Evolutionary conservation across 148 eudicot genomes (phyloP).

Genomic region (Persicaria maculosa): DNA sequence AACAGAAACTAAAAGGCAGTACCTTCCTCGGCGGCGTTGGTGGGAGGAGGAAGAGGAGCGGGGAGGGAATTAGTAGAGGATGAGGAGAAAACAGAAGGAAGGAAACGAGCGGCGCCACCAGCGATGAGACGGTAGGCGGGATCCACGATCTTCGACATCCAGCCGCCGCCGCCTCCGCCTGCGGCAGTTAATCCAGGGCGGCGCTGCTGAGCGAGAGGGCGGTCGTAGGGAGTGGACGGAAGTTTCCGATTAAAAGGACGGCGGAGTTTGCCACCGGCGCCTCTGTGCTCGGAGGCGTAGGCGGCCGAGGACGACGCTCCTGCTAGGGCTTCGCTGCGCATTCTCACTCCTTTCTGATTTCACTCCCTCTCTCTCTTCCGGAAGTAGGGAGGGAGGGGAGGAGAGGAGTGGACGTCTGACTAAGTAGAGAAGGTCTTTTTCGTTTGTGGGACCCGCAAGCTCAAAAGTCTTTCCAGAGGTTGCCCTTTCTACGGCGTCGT

Average conservation of each 20-base stretch:
- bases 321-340: slow-evolving; percentile 24
- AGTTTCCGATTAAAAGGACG: slow-evolving; percentile 34
- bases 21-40: background rate
- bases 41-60: slow-evolving; percentile 9
- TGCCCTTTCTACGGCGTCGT: too few species aligned
- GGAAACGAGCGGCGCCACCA: slow-evolving; percentile 52
- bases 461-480: too few species aligned
- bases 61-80: slow-evolving; percentile 21
- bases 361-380: too few species aligned
- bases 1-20: background rate
- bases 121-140: slow-evolving; percentile 58
- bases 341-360: background rate
- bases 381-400: too few species aligned
- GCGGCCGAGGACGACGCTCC: slow-evolving; percentile 22
- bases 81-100: slow-evolving; percentile 40
- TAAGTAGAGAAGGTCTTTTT: too few species aligned
- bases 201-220: slow-evolving; percentile 25
- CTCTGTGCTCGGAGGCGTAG: slow-evolving; percentile 20
- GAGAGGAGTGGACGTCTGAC: too few species aligned
- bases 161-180: slow-evolving; percentile 20
- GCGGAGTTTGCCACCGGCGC: slow-evolving; percentile 55
- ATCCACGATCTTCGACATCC: slow-evolving; percentile 59
- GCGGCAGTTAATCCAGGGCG: background rate
- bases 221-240: slow-evolving; percentile 56
- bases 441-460: too few species aligned